phyloP scores from a whole-genome alignment of 1,284 basidiomycete species.

The Fomitopsis pinicola region DNA sequence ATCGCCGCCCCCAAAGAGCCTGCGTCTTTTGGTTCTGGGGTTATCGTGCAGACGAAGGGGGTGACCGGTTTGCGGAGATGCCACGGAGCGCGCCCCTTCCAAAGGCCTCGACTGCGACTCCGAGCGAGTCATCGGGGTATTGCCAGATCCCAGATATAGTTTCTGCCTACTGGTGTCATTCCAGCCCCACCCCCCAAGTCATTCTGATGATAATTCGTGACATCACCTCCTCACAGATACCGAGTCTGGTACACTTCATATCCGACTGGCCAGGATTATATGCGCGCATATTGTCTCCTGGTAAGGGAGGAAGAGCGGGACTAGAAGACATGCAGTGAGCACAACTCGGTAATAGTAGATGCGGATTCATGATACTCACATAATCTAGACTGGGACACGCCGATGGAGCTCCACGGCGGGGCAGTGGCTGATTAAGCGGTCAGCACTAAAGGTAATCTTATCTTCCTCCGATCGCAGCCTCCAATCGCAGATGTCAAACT shows the following conservation, averaged over 20 bases:
- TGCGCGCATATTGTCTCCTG: neutral
- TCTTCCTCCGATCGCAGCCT: neutral
- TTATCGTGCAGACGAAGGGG: neutral
- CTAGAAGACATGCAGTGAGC: neutral
- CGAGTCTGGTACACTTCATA: too few relatives aligned
- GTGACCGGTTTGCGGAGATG: neutral
- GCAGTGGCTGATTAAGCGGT: neutral
- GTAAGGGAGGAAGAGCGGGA: neutral
- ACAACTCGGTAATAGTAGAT: neutral
- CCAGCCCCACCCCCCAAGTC: too few relatives aligned
- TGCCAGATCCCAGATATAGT: neutral
- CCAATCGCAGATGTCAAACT: neutral
- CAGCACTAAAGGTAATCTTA: neutral
- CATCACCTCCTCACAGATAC: too few relatives aligned
- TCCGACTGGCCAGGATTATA: neutral
- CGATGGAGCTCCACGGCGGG: neutral
- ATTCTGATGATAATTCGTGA: too few relatives aligned
- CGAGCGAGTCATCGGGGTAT: neutral
- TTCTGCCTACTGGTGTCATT: neutral
- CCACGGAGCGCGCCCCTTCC: neutral
- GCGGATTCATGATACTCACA: neutral
- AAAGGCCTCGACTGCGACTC: neutral
- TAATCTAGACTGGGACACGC: neutral
- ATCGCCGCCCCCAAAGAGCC: slow-evolving; percentile 14
- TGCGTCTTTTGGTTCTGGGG: neutral